These are phyloP conservation scores for Cardiospermum halicacabum DNA, from an alignment of 345 rosid genomes.

Conservation along the genomic window DNA sequence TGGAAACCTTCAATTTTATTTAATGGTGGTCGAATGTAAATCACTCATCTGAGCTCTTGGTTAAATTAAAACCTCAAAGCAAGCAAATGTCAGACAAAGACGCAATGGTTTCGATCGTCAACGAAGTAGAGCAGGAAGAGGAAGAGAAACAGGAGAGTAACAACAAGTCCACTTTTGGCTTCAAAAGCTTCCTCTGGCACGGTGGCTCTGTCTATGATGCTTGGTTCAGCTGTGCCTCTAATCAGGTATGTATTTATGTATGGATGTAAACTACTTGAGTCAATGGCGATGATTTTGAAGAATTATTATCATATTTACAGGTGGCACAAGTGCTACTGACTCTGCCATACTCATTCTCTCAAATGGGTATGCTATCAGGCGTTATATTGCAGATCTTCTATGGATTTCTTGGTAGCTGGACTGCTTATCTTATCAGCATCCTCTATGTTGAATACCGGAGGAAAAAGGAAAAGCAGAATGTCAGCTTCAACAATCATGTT, in stretches of 20 bases:
- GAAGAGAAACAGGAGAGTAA: constrained; percentile 33
- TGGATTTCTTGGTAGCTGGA: constrained; percentile 83
- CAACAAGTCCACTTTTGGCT: constrained; percentile 24
- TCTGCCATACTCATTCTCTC: constrained; percentile 84
- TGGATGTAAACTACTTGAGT: background rate
- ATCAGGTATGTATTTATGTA: constrained; percentile 40
- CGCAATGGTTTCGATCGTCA: constrained; percentile 42
- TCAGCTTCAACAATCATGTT: constrained; percentile 85
- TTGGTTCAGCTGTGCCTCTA: constrained; percentile 87
- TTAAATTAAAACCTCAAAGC: constrained; percentile 16
- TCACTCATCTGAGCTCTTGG: too few relatives aligned
- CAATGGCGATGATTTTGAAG: background rate
- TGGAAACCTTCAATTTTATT: too few relatives aligned
- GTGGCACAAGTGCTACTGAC: constrained; percentile 87
- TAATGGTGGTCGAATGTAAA: too few relatives aligned
- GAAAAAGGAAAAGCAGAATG: constrained; percentile 76
- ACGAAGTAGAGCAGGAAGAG: constrained; percentile 29
- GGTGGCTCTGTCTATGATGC: constrained; percentile 91
- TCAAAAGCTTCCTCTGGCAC: constrained; percentile 68
- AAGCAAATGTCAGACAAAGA: constrained; percentile 41
- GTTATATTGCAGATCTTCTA: constrained; percentile 69
- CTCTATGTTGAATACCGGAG: constrained; percentile 72
- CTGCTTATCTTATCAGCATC: constrained; percentile 81
- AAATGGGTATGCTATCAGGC: constrained; percentile 87
- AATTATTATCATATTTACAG: constrained; percentile 31